Evolutionary conservation across 164 flowering plant species (phyloP).

Genomic region (Berberis thunbergii): DNA sequence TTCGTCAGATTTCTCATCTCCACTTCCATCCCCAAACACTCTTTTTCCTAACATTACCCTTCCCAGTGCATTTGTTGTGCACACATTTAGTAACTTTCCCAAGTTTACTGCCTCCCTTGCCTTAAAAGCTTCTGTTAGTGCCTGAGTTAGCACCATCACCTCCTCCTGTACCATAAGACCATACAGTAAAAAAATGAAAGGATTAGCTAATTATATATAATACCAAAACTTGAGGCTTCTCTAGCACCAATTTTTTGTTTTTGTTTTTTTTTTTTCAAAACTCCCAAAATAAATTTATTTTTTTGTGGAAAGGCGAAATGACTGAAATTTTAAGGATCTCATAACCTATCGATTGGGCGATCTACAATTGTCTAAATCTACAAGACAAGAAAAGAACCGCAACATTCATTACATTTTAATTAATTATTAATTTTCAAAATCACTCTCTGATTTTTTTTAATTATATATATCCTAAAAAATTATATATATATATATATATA

Average conservation of each 20-base stretch:
- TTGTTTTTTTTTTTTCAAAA: no score
- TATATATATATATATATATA: no score
- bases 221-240: background rate
- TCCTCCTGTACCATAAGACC: conserved; percentile 34
- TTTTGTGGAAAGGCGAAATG: no score
- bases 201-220: no score
- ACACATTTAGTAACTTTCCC: conserved; percentile 50
- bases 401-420: background rate
- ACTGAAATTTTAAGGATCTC: no score
- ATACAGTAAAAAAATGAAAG: background rate
- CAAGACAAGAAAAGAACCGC: background rate
- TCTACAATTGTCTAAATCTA: no score
- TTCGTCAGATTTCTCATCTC: conserved; percentile 44
- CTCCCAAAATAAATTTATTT: no score
- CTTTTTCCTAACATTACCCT: conserved; percentile 60
- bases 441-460: no score
- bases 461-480: background rate
- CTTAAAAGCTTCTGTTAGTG: conserved; percentile 17
- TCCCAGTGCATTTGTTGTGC: conserved; percentile 62
- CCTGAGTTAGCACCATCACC: conserved; percentile 31
- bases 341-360: no score
- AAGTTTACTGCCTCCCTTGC: conserved; percentile 23
- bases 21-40: conserved; percentile 41
- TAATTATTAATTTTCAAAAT: no score
- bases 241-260: no score